These are phyloP conservation scores for Cordyceps javanica DNA, from an alignment of 2,329 filamentous ascomycete genomes.

Conservation along the genomic window DNA sequence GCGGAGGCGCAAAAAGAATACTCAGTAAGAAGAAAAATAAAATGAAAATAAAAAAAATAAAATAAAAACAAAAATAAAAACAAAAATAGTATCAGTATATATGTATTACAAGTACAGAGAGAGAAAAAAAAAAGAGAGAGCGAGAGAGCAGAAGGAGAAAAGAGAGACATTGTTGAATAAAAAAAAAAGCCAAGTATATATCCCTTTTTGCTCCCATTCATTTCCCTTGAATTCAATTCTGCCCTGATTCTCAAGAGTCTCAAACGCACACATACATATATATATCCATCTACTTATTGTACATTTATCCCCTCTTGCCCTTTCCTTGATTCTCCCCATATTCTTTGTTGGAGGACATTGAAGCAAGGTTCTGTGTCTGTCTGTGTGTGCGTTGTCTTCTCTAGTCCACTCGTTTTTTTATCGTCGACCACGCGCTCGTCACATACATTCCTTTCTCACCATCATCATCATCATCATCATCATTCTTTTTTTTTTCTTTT, in stretches of 20 bases:
- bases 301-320: background rate
- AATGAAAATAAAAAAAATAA: no score
- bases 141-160: no score
- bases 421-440: background rate
- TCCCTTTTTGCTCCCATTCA: background rate
- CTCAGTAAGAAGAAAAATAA: background rate
- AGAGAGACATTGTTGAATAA: no score
- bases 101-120: no score
- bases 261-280: background rate
- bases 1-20: background rate
- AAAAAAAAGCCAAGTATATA: no score
- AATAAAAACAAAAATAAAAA: no score
- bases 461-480: no score
- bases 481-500: background rate
- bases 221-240: background rate
- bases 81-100: no score
- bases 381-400: no score
- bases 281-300: background rate
- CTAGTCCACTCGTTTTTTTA: background rate
- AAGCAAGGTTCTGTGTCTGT: no score
- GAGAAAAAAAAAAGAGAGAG: no score
- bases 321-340: no score
- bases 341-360: background rate
- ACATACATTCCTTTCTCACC: background rate
- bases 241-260: background rate